Percentiles rank a stretch among this genome's conserved stretches.
These are phyloP conservation scores for Kurtzmaniella quercitrusa DNA, from an alignment of 1,139 yeast species.

Conservation along the genomic window DNA sequence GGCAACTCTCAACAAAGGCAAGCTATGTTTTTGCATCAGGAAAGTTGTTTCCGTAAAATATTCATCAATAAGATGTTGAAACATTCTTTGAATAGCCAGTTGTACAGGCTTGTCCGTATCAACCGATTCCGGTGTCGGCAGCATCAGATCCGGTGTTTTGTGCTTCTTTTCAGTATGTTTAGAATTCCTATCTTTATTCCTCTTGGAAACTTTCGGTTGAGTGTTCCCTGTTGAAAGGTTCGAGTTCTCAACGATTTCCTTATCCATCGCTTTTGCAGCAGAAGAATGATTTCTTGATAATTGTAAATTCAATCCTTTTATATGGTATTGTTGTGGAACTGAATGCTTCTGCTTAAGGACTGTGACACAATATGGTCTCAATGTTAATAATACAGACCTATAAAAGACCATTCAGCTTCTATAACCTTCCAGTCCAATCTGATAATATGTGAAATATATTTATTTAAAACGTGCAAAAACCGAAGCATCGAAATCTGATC, in stretches of 20 bases:
- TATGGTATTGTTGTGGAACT: too few relatives aligned
- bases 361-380: neutral
- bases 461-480: neutral
- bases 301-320: neutral
- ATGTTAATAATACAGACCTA: neutral
- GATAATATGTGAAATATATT: neutral
- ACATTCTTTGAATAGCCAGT: neutral
- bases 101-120: neutral
- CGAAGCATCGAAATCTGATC: too few relatives aligned
- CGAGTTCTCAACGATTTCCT: too few relatives aligned
- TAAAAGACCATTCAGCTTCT: neutral
- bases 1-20: slow-evolving; percentile 16
- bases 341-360: neutral
- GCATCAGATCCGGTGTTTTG: neutral
- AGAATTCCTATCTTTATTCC: neutral
- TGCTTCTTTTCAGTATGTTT: neutral
- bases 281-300: neutral
- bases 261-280: neutral
- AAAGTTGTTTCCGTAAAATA: slow-evolving; percentile 20
- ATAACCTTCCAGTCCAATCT: neutral
- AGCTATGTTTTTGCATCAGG: slow-evolving; percentile 13
- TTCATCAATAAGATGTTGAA: slow-evolving; percentile 5
- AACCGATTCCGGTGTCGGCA: neutral
- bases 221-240: too few relatives aligned
- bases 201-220: neutral